phyloP scores from a whole-genome alignment of 495 filamentous ascomycete genomes.

The Aspergillus asperescens region DNA sequence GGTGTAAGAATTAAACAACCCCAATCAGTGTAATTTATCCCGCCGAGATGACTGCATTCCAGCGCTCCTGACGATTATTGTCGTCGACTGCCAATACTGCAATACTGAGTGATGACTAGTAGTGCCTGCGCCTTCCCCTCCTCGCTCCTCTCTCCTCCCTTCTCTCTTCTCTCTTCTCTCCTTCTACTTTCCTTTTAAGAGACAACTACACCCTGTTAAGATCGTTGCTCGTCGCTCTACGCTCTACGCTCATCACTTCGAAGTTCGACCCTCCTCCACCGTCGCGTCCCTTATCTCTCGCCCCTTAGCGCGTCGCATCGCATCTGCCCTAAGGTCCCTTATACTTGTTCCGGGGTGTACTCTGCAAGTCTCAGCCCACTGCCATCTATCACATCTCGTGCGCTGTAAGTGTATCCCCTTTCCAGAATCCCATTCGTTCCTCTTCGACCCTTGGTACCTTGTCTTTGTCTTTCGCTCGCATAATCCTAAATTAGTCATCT shows the following conservation, averaged over 20 bases:
- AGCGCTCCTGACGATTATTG: conserved; percentile 9
- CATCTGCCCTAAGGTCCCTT: conserved; percentile 2
- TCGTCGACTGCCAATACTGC: background rate
- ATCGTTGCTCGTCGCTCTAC: conserved; percentile 9
- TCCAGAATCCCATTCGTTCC: background rate
- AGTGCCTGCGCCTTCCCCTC: conserved; percentile 8
- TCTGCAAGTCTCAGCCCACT: conserved; percentile 14
- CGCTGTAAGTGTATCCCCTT: conserved; percentile 8
- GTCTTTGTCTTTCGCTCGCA: background rate
- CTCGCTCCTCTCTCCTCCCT: conserved; percentile 10
- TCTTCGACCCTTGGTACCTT: background rate
- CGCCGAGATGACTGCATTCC: conserved; percentile 22
- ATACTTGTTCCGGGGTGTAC: conserved; percentile 14
- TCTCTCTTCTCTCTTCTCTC: conserved; percentile 5
- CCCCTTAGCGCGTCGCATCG: conserved; percentile 29
- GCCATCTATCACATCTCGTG: conserved; percentile 6
- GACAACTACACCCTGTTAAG: conserved; percentile 7
- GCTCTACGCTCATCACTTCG: background rate
- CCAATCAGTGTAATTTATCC: background rate
- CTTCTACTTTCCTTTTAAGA: conserved; percentile 11
- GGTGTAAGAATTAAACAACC: too few relatives aligned
- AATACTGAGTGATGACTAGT: background rate
- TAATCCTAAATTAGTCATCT: conserved; percentile 3
- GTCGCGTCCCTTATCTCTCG: conserved; percentile 20
- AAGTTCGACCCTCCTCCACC: background rate